Conservation (phyloP, 345 rosid genomes). For the Eucalyptus dawsonii region DNA sequence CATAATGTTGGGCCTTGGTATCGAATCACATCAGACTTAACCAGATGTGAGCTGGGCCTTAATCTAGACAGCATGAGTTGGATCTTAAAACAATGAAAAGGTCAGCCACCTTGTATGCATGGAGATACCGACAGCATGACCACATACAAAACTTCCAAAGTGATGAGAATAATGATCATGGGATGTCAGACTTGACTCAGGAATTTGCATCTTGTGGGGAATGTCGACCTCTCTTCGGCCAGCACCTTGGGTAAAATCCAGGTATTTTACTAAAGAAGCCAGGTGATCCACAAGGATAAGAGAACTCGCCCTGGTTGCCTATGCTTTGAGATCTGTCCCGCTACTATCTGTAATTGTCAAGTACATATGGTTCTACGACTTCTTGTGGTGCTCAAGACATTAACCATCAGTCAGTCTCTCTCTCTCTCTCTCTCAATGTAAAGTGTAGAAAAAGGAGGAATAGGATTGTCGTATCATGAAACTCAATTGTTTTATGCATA, state of each 20-base stretch:
- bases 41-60: neutral
- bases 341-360: neutral
- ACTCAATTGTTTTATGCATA: neutral
- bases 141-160: neutral
- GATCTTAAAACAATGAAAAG: neutral
- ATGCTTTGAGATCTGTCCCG: neutral
- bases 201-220: neutral
- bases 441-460: neutral
- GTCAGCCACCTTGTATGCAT: neutral
- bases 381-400: neutral
- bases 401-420: neutral
- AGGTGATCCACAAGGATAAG: neutral
- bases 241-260: neutral
- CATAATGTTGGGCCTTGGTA: neutral
- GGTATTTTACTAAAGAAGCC: neutral
- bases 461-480: neutral
- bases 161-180: neutral
- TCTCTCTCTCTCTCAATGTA: neutral
- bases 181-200: neutral
- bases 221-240: neutral
- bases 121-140: neutral
- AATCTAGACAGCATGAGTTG: neutral
- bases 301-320: neutral
- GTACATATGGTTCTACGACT: neutral
- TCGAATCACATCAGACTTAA: neutral